phyloP scores from a whole-genome alignment of 192 early-diverging fungal genomes.

The Gonapodya sp. region DNA sequence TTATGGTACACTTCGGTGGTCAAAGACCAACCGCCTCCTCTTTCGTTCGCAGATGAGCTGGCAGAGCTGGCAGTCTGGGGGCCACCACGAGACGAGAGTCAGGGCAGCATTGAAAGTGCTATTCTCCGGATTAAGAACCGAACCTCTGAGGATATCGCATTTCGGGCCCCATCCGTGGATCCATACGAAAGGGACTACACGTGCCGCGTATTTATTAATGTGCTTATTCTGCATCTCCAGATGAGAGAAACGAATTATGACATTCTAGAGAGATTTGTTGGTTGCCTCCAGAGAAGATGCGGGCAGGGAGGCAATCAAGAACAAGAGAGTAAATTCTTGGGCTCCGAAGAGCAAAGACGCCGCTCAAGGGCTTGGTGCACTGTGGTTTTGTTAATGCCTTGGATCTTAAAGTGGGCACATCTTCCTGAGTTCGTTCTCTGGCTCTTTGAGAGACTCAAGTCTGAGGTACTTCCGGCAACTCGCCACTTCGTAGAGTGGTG shows the following conservation, averaged over 20 bases:
- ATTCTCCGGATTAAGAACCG: neutral
- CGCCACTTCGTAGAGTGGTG: neutral
- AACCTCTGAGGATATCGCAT: neutral
- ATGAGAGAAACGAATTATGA: neutral
- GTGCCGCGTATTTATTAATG: neutral
- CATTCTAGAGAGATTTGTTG: neutral
- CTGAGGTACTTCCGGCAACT: neutral
- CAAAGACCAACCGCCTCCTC: neutral
- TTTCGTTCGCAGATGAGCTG: neutral
- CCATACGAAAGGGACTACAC: neutral
- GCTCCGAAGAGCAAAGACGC: neutral
- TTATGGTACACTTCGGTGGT: neutral
- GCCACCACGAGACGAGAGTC: neutral
- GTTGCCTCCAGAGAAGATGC: neutral
- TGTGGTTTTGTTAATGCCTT: neutral
- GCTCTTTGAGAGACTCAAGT: neutral
- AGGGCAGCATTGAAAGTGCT: neutral
- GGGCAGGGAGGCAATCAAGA: neutral
- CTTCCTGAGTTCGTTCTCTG: neutral
- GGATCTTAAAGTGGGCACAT: neutral
- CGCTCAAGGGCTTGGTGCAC: neutral
- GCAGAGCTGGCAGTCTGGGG: neutral
- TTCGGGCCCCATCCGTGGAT: neutral
- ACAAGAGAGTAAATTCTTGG: neutral
- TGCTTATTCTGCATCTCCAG: neutral